Evolutionary conservation across 371 early-diverging fungal genomes (phyloP).

Genomic region (Mortierella sp.): DNA sequence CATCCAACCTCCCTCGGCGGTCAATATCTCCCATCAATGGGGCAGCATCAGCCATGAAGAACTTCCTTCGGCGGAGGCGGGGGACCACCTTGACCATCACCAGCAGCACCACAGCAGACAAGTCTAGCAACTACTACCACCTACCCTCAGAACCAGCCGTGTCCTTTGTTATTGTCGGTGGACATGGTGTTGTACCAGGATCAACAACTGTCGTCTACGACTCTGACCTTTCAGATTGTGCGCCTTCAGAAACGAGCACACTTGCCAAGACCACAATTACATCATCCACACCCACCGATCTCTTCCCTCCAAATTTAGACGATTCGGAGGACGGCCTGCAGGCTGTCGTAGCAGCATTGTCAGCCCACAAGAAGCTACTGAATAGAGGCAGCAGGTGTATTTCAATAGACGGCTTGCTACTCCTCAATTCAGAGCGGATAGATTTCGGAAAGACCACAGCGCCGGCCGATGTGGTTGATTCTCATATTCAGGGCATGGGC

Average conservation of each 20-base stretch:
- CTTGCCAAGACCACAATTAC: neutral
- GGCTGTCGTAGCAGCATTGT: no score
- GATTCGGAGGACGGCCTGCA: no score
- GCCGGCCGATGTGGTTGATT: neutral
- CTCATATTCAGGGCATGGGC: no score
- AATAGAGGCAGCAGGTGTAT: no score
- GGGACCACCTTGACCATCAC: constrained; percentile 12
- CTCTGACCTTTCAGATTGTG: neutral
- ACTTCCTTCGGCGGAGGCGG: constrained; percentile 28
- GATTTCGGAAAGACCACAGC: no score
- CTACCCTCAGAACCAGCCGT: neutral
- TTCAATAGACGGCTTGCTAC: no score
- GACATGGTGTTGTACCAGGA: constrained; percentile 14
- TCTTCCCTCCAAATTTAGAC: no score
- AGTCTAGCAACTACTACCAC: neutral
- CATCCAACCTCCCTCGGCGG: constrained; percentile 10
- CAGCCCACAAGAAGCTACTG: no score
- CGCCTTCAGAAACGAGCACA: neutral
- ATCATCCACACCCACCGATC: neutral
- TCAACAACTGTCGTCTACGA: constrained; percentile 15
- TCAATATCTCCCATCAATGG: constrained; percentile 37
- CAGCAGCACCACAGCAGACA: neutral
- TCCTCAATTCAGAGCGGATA: no score
- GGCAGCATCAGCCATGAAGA: constrained; percentile 36
- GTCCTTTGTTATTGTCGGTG: constrained; percentile 25